phyloP scores from a whole-genome alignment of 78 protist species.

The Bigelowiella natans region DNA sequence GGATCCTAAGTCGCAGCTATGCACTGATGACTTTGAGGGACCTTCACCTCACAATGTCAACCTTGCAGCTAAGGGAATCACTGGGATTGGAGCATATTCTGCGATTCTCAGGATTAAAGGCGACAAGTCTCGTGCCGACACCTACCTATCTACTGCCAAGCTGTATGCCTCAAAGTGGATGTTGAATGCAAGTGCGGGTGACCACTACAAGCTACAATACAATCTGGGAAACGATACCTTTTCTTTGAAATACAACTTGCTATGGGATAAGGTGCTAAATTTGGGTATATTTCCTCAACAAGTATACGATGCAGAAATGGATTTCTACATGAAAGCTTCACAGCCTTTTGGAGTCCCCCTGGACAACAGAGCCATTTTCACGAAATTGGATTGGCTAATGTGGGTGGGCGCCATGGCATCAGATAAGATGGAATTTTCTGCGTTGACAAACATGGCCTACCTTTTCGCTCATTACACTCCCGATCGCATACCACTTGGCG shows the following conservation, averaged over 20 bases:
- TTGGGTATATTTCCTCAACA: neutral
- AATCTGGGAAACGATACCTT: conserved; percentile 8
- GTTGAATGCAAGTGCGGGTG: neutral
- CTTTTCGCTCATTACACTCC: neutral
- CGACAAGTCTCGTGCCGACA: neutral
- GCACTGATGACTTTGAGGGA: conserved; percentile 49
- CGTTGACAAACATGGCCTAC: neutral
- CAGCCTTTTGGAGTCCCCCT: conserved; percentile 29
- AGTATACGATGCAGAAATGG: neutral
- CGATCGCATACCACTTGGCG: neutral
- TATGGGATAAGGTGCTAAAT: neutral
- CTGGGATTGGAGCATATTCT: conserved; percentile 13
- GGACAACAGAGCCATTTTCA: conserved; percentile 18
- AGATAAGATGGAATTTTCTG: neutral
- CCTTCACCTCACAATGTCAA: conserved; percentile 34
- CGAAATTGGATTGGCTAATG: conserved; percentile 30
- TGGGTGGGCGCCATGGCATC: neutral
- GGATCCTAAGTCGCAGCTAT: conserved; percentile 33
- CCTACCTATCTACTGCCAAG: neutral
- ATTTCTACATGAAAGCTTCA: neutral
- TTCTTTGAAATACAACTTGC: conserved; percentile 30
- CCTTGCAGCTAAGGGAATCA: conserved; percentile 29
- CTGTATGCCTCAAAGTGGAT: conserved; percentile 2
- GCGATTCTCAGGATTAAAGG: neutral
- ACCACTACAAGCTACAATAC: conserved; percentile 24